Evolutionary conservation across 2,329 filamentous ascomycete species (phyloP), one percentile per base, ranked within the genome.

Genomic region (Trichophyton schoenleinii): DNA sequence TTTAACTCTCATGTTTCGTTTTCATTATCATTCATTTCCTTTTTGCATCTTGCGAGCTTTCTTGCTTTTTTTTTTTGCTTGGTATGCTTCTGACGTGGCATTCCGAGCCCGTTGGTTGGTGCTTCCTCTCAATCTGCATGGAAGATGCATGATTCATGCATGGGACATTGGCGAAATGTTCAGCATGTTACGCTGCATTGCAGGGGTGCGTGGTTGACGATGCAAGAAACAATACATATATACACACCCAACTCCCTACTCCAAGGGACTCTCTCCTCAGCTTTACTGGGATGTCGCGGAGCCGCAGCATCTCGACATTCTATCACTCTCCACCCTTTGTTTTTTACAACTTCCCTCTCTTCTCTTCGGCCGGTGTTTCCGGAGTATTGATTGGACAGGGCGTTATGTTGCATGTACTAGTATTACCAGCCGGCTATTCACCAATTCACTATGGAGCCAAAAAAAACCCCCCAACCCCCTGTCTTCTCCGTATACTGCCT

Each of bases 261-360:
- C 6, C 25, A 36, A 55, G 52, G 28, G 52, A 55, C 46, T 55
- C 52, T 55, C 52, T 55, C 18, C 52, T 55, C 52, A 55, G 34
- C 38, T 7, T 38, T 31, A 55, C 52, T 20, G 28, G 28, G 31
- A 55, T 36, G 28, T 7, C 28, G 28, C 28, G 28, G 52, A 36
- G 52, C 52, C 28, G 31, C 49, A 20, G 22, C 31, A 36, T 13
- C 15, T 38, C 52, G 25, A 55, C 28, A 4, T 25, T 38, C 8
- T 55, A 31, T 9, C 9, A 28, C 11, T 8, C n/a, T 44, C 20
- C 20, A 9, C 9, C 20, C 20, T 20, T 20, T 52, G n/a, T 55
- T 55, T 55, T 55, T 38, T 13, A 38, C 9, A 38, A 38, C 3
- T 4, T 38, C 11, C 34, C 22, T 22, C 22, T 13, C 46, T 52